Conservation (phyloP, 2,329 filamentous ascomycete genomes). For the Paecilomyces niveus region DNA sequence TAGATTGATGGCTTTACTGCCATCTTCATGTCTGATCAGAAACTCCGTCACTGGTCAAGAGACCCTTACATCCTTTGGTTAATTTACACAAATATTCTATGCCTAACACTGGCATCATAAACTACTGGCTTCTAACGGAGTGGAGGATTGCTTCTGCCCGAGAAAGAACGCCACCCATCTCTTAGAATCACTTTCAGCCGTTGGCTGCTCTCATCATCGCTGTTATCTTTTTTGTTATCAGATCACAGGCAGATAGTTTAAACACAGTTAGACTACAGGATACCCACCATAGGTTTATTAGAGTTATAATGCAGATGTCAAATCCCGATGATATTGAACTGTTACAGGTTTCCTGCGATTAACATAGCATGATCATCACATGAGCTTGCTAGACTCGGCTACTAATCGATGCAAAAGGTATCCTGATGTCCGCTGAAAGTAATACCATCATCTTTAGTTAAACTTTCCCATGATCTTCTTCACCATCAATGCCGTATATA, state of each 20-base stretch:
- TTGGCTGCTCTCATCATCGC: neutral
- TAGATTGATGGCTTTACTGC: neutral
- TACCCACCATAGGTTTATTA: neutral
- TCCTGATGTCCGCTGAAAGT: too few species aligned
- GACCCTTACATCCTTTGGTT: neutral
- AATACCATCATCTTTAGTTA: too few species aligned
- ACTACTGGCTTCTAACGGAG: neutral
- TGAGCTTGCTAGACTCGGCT: too few species aligned
- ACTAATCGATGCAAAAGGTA: too few species aligned
- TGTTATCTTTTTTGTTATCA: neutral
- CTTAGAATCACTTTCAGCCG: neutral
- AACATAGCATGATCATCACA: too few species aligned
- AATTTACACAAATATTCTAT: neutral
- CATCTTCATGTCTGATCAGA: neutral
- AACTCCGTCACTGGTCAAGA: neutral
- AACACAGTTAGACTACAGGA: neutral
- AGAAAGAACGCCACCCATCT: neutral
- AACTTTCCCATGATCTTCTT: too few species aligned
- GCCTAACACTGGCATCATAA: neutral
- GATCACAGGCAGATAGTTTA: neutral
- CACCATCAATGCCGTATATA: too few species aligned
- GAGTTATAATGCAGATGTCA: neutral
- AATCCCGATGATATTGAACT: too few species aligned
- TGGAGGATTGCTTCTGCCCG: neutral
- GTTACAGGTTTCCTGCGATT: too few species aligned